Percentiles rank a stretch among this genome's conserved stretches.
phyloP scores from a whole-genome alignment of 176 grass and related monocot species.

The Bolboschoenus planiculmis region DNA sequence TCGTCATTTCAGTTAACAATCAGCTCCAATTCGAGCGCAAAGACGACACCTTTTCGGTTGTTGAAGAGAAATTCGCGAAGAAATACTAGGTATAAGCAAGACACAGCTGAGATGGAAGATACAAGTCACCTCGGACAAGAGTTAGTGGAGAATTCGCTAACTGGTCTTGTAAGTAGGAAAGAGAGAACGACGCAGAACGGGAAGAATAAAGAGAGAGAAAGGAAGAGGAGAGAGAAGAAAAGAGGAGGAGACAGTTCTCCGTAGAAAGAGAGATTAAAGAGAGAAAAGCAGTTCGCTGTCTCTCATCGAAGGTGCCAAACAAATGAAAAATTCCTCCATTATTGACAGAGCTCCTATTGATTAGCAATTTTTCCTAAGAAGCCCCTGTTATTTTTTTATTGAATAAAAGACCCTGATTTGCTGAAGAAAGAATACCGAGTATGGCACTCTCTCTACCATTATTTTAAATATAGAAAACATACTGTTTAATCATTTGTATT shows the following conservation, averaged over 20 bases:
- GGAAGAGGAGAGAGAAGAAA: not conserved
- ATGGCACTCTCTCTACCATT: no score
- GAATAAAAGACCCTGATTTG: not conserved
- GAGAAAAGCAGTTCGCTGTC: not conserved
- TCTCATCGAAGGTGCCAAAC: slow-evolving; percentile 9
- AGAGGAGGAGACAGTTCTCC: not conserved
- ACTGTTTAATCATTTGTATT: not conserved
- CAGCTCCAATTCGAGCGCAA: not conserved
- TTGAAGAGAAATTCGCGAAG: not conserved
- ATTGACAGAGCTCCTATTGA: not conserved
- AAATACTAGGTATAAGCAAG: not conserved
- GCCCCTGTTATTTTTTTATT: not conserved
- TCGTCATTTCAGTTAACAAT: not conserved
- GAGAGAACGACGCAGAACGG: slow-evolving; percentile 9
- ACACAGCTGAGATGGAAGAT: not conserved
- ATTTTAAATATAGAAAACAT: not conserved
- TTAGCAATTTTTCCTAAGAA: not conserved
- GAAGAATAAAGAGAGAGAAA: not conserved
- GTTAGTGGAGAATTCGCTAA: slow-evolving; percentile 2
- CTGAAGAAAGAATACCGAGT: not conserved
- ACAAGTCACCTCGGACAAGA: not conserved
- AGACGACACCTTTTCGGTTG: not conserved
- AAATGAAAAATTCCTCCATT: not conserved
- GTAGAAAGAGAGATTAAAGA: not conserved
- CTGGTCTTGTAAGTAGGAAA: not conserved